A percentile compares a stretch with the other conserved stretches of the same genome.
Evolutionary conservation across 345 rosid species (phyloP).

Genomic region (Hibiscus trionum): DNA sequence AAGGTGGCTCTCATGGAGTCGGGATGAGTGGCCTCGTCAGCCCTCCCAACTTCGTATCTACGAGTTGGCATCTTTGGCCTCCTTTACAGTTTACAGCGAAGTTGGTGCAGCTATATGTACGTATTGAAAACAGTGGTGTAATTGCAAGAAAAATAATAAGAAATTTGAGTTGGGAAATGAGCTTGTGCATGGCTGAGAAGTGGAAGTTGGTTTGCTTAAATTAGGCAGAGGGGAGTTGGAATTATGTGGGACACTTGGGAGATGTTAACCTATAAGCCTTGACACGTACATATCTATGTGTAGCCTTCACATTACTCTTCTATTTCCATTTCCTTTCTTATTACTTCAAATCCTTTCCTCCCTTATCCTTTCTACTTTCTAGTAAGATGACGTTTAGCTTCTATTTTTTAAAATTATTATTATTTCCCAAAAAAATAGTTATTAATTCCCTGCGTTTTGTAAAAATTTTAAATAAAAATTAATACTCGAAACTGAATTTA

Average conservation of each 20-base stretch:
- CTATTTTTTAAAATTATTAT: neutral
- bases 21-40: slow-evolving; percentile 19
- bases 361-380: neutral
- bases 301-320: neutral
- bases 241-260: slow-evolving; percentile 31
- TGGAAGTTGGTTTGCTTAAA: slow-evolving; percentile 19
- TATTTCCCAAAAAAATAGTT: too few relatives aligned
- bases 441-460: too few relatives aligned
- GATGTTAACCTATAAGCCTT: slow-evolving; percentile 1
- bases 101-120: neutral
- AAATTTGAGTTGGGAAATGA: neutral
- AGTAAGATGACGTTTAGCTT: neutral
- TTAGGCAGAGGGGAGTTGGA: slow-evolving; percentile 13
- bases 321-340: too few relatives aligned
- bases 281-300: slow-evolving; percentile 28
- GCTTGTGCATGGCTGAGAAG: slow-evolving; percentile 28
- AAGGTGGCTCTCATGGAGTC: slow-evolving; percentile 17
- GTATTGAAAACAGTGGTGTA: neutral
- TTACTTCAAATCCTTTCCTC: neutral
- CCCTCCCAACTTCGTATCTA: slow-evolving; percentile 3
- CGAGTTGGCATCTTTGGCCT: slow-evolving; percentile 10
- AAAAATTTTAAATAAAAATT: too few relatives aligned
- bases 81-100: neutral
- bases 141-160: neutral
- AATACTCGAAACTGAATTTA: too few relatives aligned